Percentiles rank a stretch among this genome's conserved stretches.
phyloP scores from a whole-genome alignment of 2,329 filamentous ascomycete genomes.

The Diatrype stigma region DNA sequence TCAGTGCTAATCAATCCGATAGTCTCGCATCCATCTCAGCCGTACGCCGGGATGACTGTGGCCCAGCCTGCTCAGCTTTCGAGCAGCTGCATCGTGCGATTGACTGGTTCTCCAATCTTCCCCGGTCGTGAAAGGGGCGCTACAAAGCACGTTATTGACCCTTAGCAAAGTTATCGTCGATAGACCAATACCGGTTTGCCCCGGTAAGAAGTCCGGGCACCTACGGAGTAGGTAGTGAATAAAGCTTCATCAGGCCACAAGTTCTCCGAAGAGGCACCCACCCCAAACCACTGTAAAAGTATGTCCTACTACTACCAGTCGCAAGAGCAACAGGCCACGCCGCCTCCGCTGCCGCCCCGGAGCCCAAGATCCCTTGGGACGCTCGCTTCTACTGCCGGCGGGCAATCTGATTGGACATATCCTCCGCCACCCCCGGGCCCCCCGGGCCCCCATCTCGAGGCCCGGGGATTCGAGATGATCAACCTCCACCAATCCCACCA shows the following conservation, averaged over 20 bases:
- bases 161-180: too few species aligned
- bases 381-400: constrained; percentile 1
- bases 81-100: too few species aligned
- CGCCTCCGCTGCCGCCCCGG: constrained; percentile 17
- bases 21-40: too few species aligned
- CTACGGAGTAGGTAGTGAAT: too few species aligned
- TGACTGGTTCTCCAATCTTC: too few species aligned
- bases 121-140: too few species aligned
- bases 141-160: too few species aligned
- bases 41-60: too few species aligned
- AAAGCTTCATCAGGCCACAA: neutral
- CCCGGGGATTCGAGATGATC: neutral
- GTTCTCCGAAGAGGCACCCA: neutral
- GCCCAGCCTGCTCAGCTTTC: too few species aligned
- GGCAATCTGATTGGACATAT: constrained; percentile 4
- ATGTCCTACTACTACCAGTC: constrained; percentile 9
- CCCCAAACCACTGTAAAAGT: neutral
- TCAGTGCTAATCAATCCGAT: too few species aligned
- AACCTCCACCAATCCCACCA: constrained; percentile 14
- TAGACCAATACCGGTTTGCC: too few species aligned
- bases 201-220: too few species aligned
- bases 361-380: constrained; percentile 8
- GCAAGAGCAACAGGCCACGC: constrained; percentile 10
- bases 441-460: constrained; percentile 6
- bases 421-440: constrained; percentile 10